Percentiles rank a stretch among this genome's conserved stretches.
Conservation (phyloP, 2,329 filamentous ascomycete species). For the Sporothrix schenckii region DNA sequence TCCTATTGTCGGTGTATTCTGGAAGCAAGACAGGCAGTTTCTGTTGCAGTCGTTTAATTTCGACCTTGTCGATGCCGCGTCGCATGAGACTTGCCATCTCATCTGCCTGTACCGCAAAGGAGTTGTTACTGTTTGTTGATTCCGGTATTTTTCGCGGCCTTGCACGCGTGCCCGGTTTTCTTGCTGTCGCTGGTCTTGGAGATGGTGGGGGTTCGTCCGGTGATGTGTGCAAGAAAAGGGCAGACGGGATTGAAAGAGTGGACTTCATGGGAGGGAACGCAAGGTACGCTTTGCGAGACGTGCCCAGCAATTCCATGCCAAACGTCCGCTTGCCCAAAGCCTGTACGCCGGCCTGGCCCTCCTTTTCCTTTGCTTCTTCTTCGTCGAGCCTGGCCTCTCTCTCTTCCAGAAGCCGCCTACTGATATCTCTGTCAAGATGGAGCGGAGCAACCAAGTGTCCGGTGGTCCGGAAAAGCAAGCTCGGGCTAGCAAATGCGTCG, state of each 20-base stretch:
- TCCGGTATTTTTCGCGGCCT: conserved; percentile 15
- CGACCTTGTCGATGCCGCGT: conserved; percentile 52
- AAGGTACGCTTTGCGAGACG: conserved; percentile 49
- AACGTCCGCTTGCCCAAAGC: conserved; percentile 26
- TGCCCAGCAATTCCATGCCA: conserved; percentile 31
- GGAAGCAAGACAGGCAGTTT: conserved; percentile 44
- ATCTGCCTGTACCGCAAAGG: conserved; percentile 51
- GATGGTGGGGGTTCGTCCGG: conserved; percentile 35
- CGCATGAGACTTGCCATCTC: conserved; percentile 55
- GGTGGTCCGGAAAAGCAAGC: conserved; percentile 60
- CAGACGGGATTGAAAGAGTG: conserved; percentile 54
- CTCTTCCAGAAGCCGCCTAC: conserved; percentile 18
- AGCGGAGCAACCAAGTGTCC: conserved; percentile 51
- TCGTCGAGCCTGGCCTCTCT: background rate
- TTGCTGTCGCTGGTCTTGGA: background rate
- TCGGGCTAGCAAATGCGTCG: conserved; percentile 62
- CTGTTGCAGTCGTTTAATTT: conserved; percentile 48
- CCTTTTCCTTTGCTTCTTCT: background rate
- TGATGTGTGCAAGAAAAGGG: conserved; percentile 53
- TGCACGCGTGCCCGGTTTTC: background rate
- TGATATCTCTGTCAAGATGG: conserved; percentile 31
- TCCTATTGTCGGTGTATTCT: conserved; percentile 38
- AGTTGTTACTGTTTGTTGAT: conserved; percentile 44
- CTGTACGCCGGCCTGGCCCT: conserved; percentile 1
- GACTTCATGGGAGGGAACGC: conserved; percentile 54